Evolutionary conservation across 2,329 filamentous ascomycete species (phyloP).

Genomic region (Tolypocladium tundrense): DNA sequence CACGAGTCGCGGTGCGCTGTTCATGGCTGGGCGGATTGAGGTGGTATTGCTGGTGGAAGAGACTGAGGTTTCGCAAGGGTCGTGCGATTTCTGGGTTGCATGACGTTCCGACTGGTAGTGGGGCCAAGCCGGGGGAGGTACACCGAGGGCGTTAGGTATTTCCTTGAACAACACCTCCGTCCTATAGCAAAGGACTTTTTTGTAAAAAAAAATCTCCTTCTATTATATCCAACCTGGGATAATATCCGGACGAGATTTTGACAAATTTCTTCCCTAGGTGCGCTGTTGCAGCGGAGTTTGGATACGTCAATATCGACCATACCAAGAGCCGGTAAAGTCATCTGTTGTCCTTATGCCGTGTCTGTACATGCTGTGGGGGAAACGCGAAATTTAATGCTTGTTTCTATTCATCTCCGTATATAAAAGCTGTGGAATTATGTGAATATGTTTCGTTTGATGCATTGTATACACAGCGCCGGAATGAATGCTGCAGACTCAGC

Average conservation of each 20-base stretch:
- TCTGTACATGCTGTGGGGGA: too few relatives aligned
- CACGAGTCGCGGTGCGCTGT: constrained; percentile 24
- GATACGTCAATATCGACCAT: too few relatives aligned
- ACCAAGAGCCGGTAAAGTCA: too few relatives aligned
- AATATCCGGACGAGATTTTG: too few relatives aligned
- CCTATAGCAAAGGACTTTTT: too few relatives aligned
- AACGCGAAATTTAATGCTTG: background rate
- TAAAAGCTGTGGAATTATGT: too few relatives aligned
- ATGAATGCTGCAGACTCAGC: background rate
- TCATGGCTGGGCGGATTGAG: constrained; percentile 22
- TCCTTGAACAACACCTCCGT: too few relatives aligned
- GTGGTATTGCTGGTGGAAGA: background rate
- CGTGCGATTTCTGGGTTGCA: background rate
- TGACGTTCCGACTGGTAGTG: background rate
- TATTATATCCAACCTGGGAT: too few relatives aligned
- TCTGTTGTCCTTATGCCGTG: too few relatives aligned
- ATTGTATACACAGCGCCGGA: background rate
- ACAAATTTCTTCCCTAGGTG: too few relatives aligned
- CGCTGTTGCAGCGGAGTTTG: background rate
- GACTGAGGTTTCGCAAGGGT: background rate
- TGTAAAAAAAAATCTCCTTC: too few relatives aligned
- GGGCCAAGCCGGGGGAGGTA: background rate
- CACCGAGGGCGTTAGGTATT: background rate
- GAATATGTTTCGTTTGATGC: background rate
- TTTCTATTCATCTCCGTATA: background rate